These are phyloP conservation scores for Clohesyomyces aquaticus DNA, from an alignment of 495 filamentous ascomycete genomes.

Conservation along the genomic window DNA sequence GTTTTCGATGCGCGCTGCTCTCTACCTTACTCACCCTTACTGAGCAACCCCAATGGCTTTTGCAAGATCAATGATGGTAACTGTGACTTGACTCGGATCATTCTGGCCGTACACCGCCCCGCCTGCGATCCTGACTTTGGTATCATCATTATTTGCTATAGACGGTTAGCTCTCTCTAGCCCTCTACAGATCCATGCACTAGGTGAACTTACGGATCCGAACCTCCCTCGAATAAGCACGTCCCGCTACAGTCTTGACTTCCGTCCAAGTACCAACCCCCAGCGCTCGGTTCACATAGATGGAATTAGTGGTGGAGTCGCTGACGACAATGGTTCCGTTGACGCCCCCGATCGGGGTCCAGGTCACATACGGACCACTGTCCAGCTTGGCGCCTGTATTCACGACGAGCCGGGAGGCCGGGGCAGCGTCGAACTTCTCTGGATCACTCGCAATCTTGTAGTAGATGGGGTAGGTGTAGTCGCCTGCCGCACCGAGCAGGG, in stretches of 20 bases:
- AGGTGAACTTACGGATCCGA: conserved; percentile 25
- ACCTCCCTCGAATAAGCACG: conserved; percentile 26
- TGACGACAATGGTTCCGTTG: conserved; percentile 53
- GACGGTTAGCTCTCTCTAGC: conserved; percentile 10
- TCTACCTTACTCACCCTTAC: not conserved
- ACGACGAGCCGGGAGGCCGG: conserved; percentile 51
- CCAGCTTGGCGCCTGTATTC: conserved; percentile 54
- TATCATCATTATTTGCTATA: conserved; percentile 17
- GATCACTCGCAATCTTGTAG: conserved; percentile 57
- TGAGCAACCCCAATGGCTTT: conserved; percentile 7
- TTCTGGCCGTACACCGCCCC: conserved; percentile 16
- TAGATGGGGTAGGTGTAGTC: conserved; percentile 60
- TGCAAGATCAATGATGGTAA: conserved; percentile 25
- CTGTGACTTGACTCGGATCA: conserved; percentile 13
- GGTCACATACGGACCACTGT: conserved; percentile 46
- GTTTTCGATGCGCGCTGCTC: no score
- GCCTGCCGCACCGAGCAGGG: conserved; percentile 38
- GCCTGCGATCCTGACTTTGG: conserved; percentile 15
- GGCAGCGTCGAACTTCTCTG: conserved; percentile 55
- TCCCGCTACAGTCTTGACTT: conserved; percentile 22
- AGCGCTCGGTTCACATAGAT: conserved; percentile 63
- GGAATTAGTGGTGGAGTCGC: conserved; percentile 53
- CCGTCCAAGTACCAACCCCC: conserved; percentile 50
- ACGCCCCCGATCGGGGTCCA: conserved; percentile 43
- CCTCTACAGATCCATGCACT: not conserved